Evolutionary conservation across 2,329 filamentous ascomycete genomes (phyloP), one percentile per base, ranked within the genome.

Genomic region (Stemphylium vesicarium): DNA sequence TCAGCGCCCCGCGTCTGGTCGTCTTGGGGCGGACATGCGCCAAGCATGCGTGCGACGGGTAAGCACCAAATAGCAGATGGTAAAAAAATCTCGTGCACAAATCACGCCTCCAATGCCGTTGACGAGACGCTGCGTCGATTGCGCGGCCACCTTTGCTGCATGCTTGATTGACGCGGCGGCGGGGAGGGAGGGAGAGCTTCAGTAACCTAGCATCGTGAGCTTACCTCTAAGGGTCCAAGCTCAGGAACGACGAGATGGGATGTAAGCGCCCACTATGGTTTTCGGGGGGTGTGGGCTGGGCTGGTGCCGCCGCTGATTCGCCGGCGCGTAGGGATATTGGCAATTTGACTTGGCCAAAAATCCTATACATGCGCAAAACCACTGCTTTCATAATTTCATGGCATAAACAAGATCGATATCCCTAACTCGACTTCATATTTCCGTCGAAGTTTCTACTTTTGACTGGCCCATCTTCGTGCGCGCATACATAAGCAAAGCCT

Each of bases 1-100:
- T 60, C 60, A 66, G 52, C 57, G 55, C 55, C 63, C 59, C 56
- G 59, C 55, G 40, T 31, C 41, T n/a, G 38, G 38, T 38, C 26
- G 40, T 44, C 38, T 47, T 47, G 42, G 38, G 31, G 18, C 37
- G 22, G 20, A n/a, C 22, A 53, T 50, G 57, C 55, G 57, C 61
- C 59, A 60, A 62, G 45, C 2, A 20, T 15, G 36, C 18, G 49
- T 54, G 58, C 58, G 16, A 49, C 58, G 60, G 53, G 43, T 57
- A 40, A 56, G 60, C 51, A 44, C 12, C 43, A 33, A 36, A 41
- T 47, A 40, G 29, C 26, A 35, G 22, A 31, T 46, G 15, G 18
- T 22, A 22, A 22, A 11, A 11, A 11, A 2, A 11, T 29, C 36
- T 40, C 42, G 41, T 51, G 51, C 51, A 24, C 40, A 20, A 16